These are phyloP conservation scores for Halocafeteria seosinensis DNA, from an alignment of 108 stramenopile genomes.

Conservation along the genomic window DNA sequence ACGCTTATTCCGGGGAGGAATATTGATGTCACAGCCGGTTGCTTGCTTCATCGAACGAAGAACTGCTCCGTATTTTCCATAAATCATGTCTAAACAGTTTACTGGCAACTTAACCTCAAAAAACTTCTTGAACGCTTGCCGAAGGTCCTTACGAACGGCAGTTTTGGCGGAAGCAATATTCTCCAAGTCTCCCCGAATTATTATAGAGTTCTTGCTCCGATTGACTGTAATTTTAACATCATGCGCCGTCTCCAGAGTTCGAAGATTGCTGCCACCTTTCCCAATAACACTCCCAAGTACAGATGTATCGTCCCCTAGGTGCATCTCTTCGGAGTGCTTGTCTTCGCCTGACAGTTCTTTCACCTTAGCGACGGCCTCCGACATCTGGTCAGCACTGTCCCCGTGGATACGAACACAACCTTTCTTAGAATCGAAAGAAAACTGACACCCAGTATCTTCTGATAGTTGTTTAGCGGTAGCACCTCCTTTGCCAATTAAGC, in stretches of 20 bases:
- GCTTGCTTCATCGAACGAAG: too few relatives aligned
- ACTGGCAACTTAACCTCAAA: not conserved
- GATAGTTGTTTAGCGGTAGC: not conserved
- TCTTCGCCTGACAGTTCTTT: not conserved
- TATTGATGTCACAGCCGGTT: too few relatives aligned
- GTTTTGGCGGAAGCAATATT: not conserved
- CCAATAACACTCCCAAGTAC: not conserved
- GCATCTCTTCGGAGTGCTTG: not conserved
- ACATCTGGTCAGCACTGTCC: not conserved
- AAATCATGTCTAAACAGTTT: too few relatives aligned
- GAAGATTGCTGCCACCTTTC: not conserved
- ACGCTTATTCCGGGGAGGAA: too few relatives aligned
- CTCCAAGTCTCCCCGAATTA: not conserved
- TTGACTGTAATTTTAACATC: not conserved
- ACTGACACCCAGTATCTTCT: not conserved
- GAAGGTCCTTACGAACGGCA: not conserved
- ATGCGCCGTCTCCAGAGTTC: not conserved
- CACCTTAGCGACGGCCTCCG: not conserved
- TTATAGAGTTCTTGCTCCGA: not conserved
- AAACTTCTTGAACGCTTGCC: not conserved
- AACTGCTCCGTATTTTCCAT: too few relatives aligned
- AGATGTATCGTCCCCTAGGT: not conserved
- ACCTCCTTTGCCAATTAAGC: not conserved
- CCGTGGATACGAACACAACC: not conserved
- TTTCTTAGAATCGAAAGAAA: not conserved